Evolutionary conservation across 2,329 filamentous ascomycete genomes (phyloP).

Genomic region (Sporothrix globosa): DNA sequence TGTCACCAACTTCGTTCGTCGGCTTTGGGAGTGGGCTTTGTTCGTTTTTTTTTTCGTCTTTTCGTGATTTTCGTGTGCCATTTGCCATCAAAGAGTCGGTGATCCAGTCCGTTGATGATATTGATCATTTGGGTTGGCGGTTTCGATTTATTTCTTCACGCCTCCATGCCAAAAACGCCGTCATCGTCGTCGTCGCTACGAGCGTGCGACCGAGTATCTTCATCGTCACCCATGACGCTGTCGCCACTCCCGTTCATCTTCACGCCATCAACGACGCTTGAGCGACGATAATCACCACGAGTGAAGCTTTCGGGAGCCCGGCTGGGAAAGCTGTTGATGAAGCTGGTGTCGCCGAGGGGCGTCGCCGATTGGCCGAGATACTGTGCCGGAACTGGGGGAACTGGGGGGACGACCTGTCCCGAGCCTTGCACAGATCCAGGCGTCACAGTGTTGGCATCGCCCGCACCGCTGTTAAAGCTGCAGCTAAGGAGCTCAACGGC

Average conservation of each 20-base stretch:
- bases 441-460: slow-evolving; percentile 62
- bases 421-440: slow-evolving; percentile 48
- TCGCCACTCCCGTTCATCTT: slow-evolving; percentile 70
- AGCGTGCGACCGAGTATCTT: slow-evolving; percentile 62
- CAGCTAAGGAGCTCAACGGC: slow-evolving; percentile 89
- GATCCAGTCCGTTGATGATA: not conserved
- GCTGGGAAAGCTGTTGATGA: slow-evolving; percentile 65
- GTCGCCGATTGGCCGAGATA: slow-evolving; percentile 64
- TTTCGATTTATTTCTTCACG: slow-evolving; percentile 52
- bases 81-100: not conserved
- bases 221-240: slow-evolving; percentile 66
- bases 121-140: slow-evolving; percentile 3
- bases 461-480: slow-evolving; percentile 78
- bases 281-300: slow-evolving; percentile 52
- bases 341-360: slow-evolving; percentile 60
- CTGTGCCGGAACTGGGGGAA: slow-evolving; percentile 81
- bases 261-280: slow-evolving; percentile 53
- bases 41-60: slow-evolving; percentile 20
- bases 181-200: slow-evolving; percentile 89
- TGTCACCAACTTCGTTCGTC: not conserved
- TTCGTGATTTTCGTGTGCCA: slow-evolving; percentile 21
- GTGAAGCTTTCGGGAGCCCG: slow-evolving; percentile 68
- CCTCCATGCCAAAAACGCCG: slow-evolving; percentile 97
- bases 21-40: slow-evolving; percentile 9
- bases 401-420: slow-evolving; percentile 76